These are phyloP conservation scores for Acanthamoeba castellanii DNA, from an alignment of 208 protist species.

Conservation along the genomic window DNA sequence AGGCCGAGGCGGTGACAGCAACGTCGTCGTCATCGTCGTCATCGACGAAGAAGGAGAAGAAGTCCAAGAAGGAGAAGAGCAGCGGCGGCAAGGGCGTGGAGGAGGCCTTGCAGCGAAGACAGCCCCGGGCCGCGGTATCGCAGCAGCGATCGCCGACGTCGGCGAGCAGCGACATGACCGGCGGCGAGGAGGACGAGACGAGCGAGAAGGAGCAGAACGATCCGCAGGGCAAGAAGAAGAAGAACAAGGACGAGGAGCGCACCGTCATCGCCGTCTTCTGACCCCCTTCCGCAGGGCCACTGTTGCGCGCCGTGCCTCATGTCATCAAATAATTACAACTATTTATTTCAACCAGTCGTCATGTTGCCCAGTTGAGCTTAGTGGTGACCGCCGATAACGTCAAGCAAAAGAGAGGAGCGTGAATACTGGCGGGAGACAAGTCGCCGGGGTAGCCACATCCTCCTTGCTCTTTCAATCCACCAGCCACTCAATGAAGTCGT, in stretches of 20 bases:
- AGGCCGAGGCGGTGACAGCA: neutral
- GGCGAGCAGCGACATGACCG: neutral
- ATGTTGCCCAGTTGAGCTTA: no score
- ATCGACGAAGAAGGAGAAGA: neutral
- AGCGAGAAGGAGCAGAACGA: constrained; percentile 34
- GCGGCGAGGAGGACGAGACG: neutral
- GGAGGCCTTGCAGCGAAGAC: neutral
- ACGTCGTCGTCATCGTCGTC: neutral
- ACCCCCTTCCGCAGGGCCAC: neutral
- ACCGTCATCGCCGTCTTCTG: constrained; percentile 35
- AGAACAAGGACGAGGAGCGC: neutral
- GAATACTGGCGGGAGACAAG: no score
- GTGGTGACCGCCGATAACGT: no score
- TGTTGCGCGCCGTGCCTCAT: no score
- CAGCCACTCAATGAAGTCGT: no score
- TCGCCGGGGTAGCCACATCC: no score
- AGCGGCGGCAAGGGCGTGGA: neutral
- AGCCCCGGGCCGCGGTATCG: neutral
- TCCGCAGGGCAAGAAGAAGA: constrained; percentile 20
- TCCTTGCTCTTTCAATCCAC: no score
- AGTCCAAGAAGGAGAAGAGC: neutral
- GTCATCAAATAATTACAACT: no score
- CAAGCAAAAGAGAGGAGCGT: no score
- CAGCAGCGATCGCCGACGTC: no score
- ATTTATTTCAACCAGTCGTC: no score